These are phyloP conservation scores for Amanita pseudoporphyria DNA, from an alignment of 768 basidiomycete species.

Conservation along the genomic window DNA sequence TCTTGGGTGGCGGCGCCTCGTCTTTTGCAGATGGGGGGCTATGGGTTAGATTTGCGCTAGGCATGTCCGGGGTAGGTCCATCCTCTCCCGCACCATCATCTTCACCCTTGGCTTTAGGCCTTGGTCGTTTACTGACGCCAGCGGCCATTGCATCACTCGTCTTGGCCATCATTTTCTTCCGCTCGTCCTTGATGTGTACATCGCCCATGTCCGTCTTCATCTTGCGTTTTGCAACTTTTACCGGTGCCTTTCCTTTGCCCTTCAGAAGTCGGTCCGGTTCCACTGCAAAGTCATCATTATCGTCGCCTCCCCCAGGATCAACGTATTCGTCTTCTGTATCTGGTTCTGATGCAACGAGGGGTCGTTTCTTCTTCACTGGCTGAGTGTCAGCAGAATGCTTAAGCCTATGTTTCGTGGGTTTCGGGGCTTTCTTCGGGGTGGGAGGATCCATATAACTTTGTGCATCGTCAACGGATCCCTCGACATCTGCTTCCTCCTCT, in stretches of 20 bases:
- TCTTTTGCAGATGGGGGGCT: constrained; percentile 21
- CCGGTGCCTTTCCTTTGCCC: constrained; percentile 19
- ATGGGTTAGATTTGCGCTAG: background rate
- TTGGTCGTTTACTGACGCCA: constrained; percentile 2
- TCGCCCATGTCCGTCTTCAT: background rate
- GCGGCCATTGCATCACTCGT: background rate
- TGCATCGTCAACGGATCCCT: constrained; percentile 11
- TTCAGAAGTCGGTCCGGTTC: constrained; percentile 18
- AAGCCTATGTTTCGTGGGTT: background rate
- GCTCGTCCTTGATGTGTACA: constrained; percentile 2
- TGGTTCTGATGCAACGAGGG: constrained; percentile 12
- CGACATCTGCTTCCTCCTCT: constrained; percentile 13
- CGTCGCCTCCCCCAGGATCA: constrained; percentile 10
- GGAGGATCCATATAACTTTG: background rate
- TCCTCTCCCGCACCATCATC: constrained; percentile 8
- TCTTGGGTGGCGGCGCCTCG: constrained; percentile 32
- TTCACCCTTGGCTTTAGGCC: constrained; percentile 19
- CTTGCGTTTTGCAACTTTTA: constrained; percentile 7
- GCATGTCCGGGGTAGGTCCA: background rate
- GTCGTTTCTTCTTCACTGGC: constrained; percentile 1
- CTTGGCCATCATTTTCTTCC: constrained; percentile 7
- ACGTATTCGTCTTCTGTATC: constrained; percentile 14
- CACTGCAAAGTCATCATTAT: constrained; percentile 10
- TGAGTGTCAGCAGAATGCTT: background rate
- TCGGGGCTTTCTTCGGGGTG: background rate